These are phyloP conservation scores for Posidonia australis DNA, from an alignment of 106 monocot species.

Conservation along the genomic window DNA sequence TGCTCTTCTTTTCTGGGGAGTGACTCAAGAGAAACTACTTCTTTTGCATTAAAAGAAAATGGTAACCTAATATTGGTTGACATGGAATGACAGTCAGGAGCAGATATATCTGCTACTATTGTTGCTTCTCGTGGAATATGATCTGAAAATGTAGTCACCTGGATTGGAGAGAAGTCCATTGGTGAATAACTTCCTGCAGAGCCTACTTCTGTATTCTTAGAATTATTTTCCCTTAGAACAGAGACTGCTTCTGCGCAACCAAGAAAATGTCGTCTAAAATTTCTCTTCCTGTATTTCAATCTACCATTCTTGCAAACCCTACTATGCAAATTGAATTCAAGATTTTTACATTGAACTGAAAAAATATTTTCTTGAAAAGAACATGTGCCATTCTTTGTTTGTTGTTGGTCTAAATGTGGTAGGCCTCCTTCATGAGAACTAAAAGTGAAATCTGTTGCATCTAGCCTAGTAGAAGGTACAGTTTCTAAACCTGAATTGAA, in stretches of 20 bases:
- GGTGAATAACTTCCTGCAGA: conserved; percentile 45
- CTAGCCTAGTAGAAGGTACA: no score
- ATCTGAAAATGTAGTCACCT: no score
- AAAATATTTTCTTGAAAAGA: conserved; percentile 3
- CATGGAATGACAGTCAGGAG: conserved; percentile 18
- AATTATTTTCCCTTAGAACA: conserved; percentile 16
- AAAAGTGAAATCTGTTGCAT: no score
- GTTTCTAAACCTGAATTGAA: no score
- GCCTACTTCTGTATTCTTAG: conserved; percentile 21
- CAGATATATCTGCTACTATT: no score
- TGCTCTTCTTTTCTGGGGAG: no score
- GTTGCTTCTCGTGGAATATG: no score
- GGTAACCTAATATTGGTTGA: conserved; percentile 17
- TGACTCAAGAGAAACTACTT: not conserved
- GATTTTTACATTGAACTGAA: not conserved
- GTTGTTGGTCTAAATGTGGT: conserved; percentile 17
- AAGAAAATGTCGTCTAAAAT: conserved; percentile 15
- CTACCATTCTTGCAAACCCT: conserved; percentile 23
- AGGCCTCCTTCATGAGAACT: conserved; percentile 16
- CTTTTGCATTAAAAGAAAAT: conserved; percentile 7
- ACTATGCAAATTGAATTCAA: conserved; percentile 24
- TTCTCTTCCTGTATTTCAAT: conserved; percentile 35
- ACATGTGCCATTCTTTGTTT: conserved; percentile 15
- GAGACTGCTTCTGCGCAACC: conserved; percentile 8
- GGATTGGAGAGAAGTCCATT: conserved; percentile 94